A percentile compares a stretch with the other conserved stretches of the same genome.
phyloP scores from a whole-genome alignment of 1,284 basidiomycete species.

The Boletus albobrunnescens region DNA sequence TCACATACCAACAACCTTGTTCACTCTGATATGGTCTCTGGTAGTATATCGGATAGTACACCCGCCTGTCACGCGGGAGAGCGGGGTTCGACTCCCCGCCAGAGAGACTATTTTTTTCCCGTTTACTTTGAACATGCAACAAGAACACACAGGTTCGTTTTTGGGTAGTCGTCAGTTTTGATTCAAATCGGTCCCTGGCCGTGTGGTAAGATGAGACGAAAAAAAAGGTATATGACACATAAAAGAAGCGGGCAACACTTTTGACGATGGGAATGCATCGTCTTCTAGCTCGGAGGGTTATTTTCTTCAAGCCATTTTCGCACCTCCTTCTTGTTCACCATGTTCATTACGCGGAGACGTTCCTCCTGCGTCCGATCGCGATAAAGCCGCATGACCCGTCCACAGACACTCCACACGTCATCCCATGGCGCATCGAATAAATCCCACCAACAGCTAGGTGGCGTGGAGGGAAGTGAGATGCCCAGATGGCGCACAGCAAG shows the following conservation, averaged over 20 bases:
- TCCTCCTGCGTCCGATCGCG: constrained; percentile 41
- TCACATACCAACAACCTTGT: too few relatives aligned
- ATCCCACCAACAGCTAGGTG: constrained; percentile 76
- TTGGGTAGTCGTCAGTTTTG: too few relatives aligned
- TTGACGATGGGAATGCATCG: not conserved
- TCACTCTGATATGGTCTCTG: too few relatives aligned
- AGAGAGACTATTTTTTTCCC: constrained; percentile 33
- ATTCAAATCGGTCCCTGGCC: too few relatives aligned
- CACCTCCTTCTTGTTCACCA: constrained; percentile 69
- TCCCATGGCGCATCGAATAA: constrained; percentile 85
- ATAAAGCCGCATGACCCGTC: constrained; percentile 77
- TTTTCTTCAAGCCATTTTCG: constrained; percentile 68
- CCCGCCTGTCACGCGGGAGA: constrained; percentile 44
- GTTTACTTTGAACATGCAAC: too few relatives aligned
- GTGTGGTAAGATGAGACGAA: not conserved
- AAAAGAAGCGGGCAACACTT: not conserved
- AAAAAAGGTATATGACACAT: not conserved
- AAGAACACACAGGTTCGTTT: too few relatives aligned
- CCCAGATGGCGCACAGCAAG: constrained; percentile 65
- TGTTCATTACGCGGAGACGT: constrained; percentile 40
- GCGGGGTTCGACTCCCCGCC: constrained; percentile 45
- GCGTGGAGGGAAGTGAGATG: constrained; percentile 70
- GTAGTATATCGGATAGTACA: constrained; percentile 46
- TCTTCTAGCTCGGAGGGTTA: constrained; percentile 12
- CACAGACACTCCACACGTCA: constrained; percentile 79